Evolutionary conservation across 2,329 filamentous ascomycete species (phyloP).

Genomic region (Teratosphaeria pseudoeucalypti): DNA sequence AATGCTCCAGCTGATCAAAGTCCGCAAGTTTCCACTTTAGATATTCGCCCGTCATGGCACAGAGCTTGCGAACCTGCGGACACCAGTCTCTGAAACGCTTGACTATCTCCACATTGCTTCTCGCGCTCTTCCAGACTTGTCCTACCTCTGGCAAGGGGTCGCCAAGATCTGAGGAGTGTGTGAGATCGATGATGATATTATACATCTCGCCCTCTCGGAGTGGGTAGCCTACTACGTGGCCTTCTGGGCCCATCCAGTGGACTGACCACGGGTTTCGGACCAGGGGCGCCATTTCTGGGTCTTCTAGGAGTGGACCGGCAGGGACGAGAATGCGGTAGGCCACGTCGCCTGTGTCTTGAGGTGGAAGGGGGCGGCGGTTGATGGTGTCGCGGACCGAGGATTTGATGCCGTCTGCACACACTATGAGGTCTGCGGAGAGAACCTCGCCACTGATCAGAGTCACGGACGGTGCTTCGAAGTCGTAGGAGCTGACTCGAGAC

Average conservation of each 20-base stretch:
- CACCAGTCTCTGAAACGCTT: conserved; percentile 23
- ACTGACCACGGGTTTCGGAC: conserved; percentile 19
- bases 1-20: conserved; percentile 46
- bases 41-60: conserved; percentile 39
- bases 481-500: conserved; percentile 15
- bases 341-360: conserved; percentile 22
- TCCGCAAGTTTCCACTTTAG: conserved; percentile 53
- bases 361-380: conserved; percentile 15
- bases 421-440: conserved; percentile 17
- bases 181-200: conserved; percentile 24
- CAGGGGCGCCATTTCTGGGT: conserved; percentile 18
- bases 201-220: conserved; percentile 22
- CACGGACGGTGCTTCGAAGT: conserved; percentile 17
- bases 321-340: conserved; percentile 23
- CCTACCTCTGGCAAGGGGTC: conserved; percentile 12
- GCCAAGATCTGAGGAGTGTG: conserved; percentile 11
- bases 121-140: conserved; percentile 21
- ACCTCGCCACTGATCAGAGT: conserved; percentile 10
- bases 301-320: conserved; percentile 14
- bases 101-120: conserved; percentile 18
- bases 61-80: conserved; percentile 20
- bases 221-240: conserved; percentile 24
- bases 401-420: conserved; percentile 24
- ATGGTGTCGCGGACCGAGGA: conserved; percentile 17
- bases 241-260: conserved; percentile 25